Evolutionary conservation across 208 protist genomes (phyloP).

Genomic region (Perkinsela sp.): DNA sequence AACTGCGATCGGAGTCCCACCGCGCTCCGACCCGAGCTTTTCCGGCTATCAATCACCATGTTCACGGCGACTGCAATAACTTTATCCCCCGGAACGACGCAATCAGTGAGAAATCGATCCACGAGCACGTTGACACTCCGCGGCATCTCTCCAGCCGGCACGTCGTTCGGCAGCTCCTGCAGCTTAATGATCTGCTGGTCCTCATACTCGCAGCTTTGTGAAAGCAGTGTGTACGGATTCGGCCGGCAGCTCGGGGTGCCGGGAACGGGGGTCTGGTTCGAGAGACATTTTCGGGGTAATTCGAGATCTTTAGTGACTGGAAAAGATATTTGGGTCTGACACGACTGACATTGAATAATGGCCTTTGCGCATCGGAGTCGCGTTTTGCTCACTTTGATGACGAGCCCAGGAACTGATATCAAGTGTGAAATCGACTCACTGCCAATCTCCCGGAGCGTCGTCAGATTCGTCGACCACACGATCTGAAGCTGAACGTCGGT

Average conservation of each 20-base stretch:
- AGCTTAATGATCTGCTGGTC: conserved; percentile 72
- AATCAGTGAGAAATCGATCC: conserved; percentile 68
- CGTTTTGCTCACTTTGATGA: conserved; percentile 42
- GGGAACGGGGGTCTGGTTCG: conserved; percentile 18
- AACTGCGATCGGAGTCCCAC: conserved; percentile 60
- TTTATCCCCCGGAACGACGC: conserved; percentile 77
- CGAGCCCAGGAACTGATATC: conserved; percentile 55
- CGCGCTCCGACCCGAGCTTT: conserved; percentile 13
- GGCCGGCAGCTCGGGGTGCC: conserved; percentile 30
- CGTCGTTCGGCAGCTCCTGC: conserved; percentile 75
- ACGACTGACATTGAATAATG: conserved; percentile 61
- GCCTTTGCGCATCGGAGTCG: conserved; percentile 42
- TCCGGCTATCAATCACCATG: conserved; percentile 41
- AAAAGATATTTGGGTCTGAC: conserved; percentile 45
- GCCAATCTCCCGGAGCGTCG: conserved; percentile 34
- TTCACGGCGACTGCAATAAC: conserved; percentile 70
- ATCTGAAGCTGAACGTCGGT: conserved; percentile 52
- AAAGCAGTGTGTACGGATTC: conserved; percentile 66
- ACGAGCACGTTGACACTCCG: conserved; percentile 47
- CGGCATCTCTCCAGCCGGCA: conserved; percentile 70
- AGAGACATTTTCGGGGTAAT: conserved; percentile 48
- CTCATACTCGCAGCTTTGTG: conserved; percentile 68
- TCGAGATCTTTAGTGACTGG: conserved; percentile 28
- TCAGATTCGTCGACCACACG: conserved; percentile 42
- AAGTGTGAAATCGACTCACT: conserved; percentile 36